Percentiles rank a stretch among this genome's conserved stretches.
These are phyloP conservation scores for Russula sp. DNA, from an alignment of 768 basidiomycete genomes.

Conservation along the genomic window DNA sequence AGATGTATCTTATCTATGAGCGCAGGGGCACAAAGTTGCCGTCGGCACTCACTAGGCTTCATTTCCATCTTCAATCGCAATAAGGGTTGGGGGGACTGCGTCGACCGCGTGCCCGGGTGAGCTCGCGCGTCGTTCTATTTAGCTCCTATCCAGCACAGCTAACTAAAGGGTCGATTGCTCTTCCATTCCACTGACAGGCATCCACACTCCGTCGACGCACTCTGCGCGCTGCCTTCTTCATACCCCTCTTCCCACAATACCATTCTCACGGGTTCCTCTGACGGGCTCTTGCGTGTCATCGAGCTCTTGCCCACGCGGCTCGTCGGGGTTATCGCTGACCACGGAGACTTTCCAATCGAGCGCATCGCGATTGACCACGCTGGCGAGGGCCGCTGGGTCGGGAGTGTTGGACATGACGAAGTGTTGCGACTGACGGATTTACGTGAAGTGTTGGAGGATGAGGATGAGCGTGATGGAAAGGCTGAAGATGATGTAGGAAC, in stretches of 20 bases:
- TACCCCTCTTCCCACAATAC: slow-evolving; percentile 65
- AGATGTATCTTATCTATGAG: slow-evolving; percentile 1
- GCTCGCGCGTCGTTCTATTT: slow-evolving; percentile 30
- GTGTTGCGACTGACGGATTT: slow-evolving; percentile 81
- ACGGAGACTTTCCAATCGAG: slow-evolving; percentile 91
- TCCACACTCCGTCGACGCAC: slow-evolving; percentile 85
- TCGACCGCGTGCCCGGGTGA: slow-evolving; percentile 85
- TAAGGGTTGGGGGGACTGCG: slow-evolving; percentile 89
- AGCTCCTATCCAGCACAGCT: slow-evolving; percentile 18
- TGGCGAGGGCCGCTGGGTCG: slow-evolving; percentile 77
- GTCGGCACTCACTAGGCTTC: slow-evolving; percentile 87
- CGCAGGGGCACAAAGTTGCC: slow-evolving; percentile 66
- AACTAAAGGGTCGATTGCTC: neutral
- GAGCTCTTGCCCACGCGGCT: slow-evolving; percentile 87
- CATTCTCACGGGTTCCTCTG: slow-evolving; percentile 85
- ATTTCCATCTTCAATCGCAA: slow-evolving; percentile 85
- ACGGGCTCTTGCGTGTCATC: slow-evolving; percentile 84
- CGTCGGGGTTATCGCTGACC: slow-evolving; percentile 85
- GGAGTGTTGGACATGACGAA: slow-evolving; percentile 90
- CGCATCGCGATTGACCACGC: slow-evolving; percentile 65
- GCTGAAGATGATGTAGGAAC: slow-evolving; percentile 30
- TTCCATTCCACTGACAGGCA: slow-evolving; percentile 53
- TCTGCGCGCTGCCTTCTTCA: slow-evolving; percentile 66
- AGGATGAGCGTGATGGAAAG: slow-evolving; percentile 40
- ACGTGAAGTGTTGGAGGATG: slow-evolving; percentile 66